Conservation (phyloP, 192 early-diverging fungal species). For the Backusella luteola region DNA sequence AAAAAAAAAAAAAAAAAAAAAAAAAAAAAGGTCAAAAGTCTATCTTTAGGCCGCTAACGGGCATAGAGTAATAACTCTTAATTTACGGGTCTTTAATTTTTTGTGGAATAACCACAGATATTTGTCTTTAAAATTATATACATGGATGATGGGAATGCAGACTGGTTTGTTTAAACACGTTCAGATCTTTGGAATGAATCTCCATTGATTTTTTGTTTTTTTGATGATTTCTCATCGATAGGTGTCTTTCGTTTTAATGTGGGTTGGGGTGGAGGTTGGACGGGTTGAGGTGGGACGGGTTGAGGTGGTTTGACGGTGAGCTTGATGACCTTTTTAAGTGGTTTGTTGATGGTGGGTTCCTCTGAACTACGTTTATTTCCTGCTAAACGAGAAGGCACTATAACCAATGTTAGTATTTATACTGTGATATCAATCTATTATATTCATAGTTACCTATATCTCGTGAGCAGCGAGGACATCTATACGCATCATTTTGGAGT, state of each 20-base stretch:
- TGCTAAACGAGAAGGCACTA: neutral
- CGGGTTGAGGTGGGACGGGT: too few species aligned
- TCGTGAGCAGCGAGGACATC: neutral
- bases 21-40: too few species aligned
- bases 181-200: constrained; percentile 2
- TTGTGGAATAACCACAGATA: too few species aligned
- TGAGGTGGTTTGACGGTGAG: constrained; percentile 7
- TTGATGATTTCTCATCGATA: neutral
- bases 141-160: neutral
- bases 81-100: too few species aligned
- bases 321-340: constrained; percentile 4
- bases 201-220: neutral
- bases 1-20: too few species aligned
- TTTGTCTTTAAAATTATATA: neutral
- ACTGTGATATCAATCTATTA: too few species aligned
- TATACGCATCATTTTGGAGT: neutral
- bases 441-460: neutral
- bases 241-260: neutral
- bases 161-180: neutral
- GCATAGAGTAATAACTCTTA: too few species aligned
- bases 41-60: too few species aligned
- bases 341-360: neutral
- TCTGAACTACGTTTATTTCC: neutral
- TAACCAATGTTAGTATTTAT: too few species aligned
- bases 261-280: neutral